Evolutionary conservation across 345 rosid species (phyloP).

Genomic region (Citrus mangshanensis): DNA sequence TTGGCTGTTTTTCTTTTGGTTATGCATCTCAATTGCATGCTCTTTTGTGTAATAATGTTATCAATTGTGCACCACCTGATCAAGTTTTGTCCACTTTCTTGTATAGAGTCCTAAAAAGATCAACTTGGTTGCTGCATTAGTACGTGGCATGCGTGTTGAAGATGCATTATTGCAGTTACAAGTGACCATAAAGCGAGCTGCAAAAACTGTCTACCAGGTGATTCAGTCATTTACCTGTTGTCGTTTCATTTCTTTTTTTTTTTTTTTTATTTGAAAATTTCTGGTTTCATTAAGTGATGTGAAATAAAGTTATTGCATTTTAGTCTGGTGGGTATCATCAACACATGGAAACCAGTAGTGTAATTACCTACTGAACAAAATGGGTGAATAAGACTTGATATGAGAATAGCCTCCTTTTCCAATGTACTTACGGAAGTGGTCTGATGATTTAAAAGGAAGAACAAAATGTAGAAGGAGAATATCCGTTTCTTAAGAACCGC

Average conservation of each 20-base stretch:
- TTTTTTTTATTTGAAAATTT: too few relatives aligned
- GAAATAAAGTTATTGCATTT: neutral
- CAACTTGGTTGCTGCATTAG: conserved; percentile 87
- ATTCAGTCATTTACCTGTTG: conserved; percentile 3
- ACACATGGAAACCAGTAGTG: neutral
- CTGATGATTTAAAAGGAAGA: neutral
- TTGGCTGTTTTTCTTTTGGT: neutral
- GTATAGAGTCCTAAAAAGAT: conserved; percentile 94
- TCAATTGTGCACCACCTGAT: neutral
- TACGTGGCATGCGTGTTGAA: conserved; percentile 96
- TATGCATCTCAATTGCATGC: neutral
- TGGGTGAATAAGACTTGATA: neutral
- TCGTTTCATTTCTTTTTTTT: neutral
- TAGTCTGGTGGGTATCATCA: neutral
- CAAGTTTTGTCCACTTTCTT: conserved; percentile 18
- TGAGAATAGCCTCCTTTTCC: neutral
- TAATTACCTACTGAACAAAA: neutral
- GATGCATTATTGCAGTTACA: conserved; percentile 95
- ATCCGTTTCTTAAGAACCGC: neutral
- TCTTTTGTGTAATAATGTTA: neutral
- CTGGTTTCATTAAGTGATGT: neutral
- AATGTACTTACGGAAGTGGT: neutral
- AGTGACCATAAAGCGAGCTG: conserved; percentile 77
- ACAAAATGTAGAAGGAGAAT: neutral
- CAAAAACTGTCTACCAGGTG: conserved; percentile 87